Base-by-base conservation (phyloP, 208 protist species). In the Borovskyia barvae region DNA sequence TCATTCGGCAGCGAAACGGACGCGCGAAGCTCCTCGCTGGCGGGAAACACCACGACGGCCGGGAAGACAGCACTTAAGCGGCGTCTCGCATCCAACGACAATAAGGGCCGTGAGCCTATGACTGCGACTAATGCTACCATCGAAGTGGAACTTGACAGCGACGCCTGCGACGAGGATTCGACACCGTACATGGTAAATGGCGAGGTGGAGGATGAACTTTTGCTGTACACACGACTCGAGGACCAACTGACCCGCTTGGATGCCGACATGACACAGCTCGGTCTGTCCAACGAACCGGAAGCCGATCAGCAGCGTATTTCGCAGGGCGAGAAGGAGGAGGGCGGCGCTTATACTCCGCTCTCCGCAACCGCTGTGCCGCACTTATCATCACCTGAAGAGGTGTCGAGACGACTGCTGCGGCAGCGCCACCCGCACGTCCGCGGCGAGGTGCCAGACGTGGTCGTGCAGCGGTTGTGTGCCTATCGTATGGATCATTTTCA, bases 401-500 rank as follows among this genome's bases (percentile, higher is more conserved):
- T 37, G 35, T 14, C 8, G 42, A 3, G 14, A 20, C 22, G n/a
- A 15, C 2, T 32, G 32, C 17, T 30, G 19, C 39, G 24, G n/a
- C 24, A 63, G 30, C 66, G 68, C 54, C n/a, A n/a, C n/a, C n/a
- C n/a, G n/a, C n/a, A n/a, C n/a, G 54, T 45, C 20, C 75, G 85
- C 4, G 85, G 85, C 20, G 56, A 58, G 17, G 62, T 95, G 42
- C 79, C 85, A 0, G 74, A 75, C 24, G 79, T 74, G 9, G 75
- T 90, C 24, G 68, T 87, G 19, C 67, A 82, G n/a, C 84, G 90
- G 22, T 67, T 95, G 5, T 79, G 70, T 11, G 69, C 76, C 0
- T 85, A 80, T 49, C 78, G 81, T 25, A 82, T 79, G 54, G 75
- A 88, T 19, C 71, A 82, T 30, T 75, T 75, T 33, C 84, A 95